Evolutionary conservation across 2,329 filamentous ascomycete species (phyloP), one percentile per base, ranked within the genome.

Genomic region (Verticillium zaregamsianum): DNA sequence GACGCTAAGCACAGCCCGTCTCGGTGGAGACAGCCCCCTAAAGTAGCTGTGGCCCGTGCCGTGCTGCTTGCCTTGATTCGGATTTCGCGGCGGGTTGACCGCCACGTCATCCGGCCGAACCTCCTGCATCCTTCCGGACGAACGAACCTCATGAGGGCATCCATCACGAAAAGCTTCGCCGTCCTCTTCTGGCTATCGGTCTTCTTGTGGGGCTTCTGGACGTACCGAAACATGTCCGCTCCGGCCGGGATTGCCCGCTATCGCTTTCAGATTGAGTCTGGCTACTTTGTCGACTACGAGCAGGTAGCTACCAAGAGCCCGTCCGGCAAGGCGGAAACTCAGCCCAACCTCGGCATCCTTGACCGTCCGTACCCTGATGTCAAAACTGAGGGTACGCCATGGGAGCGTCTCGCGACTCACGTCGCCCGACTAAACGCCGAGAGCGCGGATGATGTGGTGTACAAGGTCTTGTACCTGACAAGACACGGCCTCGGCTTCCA

Each of bases 401-500:
- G 85, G 85, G 74, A 77, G 60, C 77, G 81, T 15, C 81, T 87
- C 39, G 68, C 73, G 2, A 66, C 76, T 31, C 81, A 83, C 61
- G 74, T 87, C 32, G 68, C 72, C 4, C 72, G 74, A 31, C 70
- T 86, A 54, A 84, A 85, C 68, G 60, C 72, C 11, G 68, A 75
- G 7, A 73, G 76, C 3, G 72, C 76, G 77, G 75, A 59, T 14
- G 45, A 49, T n/a, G 78, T 80, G n/a, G 70, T 69, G 15, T 88
- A 86, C 72, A 82, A 84, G 61, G 75, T 87, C 14, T 63, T 87
- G 12, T 79, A 75, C 63, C 73, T 86, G 62, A 85, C 82, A 25
- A 79, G 86, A 15, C 86, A 88, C 67, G 85, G 86, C 15, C 75
- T 85, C 66, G 85, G 85, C 28, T 74, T 69, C 59, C 76, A 80